phyloP scores from a whole-genome alignment of 805 yeast genomes.

The Wickerhamomyces silvicola region DNA sequence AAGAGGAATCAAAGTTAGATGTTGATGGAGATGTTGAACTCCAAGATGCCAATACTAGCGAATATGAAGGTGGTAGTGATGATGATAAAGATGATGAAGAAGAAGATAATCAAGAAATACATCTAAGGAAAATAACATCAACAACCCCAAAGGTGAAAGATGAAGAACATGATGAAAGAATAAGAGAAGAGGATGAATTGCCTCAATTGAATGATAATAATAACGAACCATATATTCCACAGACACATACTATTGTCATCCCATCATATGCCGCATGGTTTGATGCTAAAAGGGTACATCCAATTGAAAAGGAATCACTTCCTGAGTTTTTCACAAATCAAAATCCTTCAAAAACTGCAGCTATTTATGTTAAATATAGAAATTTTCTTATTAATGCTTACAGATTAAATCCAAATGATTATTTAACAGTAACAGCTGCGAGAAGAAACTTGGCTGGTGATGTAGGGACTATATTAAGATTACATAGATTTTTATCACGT shows the following conservation, averaged over 20 bases:
- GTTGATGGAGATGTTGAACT: constrained; percentile 3
- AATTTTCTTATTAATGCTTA: constrained; percentile 87
- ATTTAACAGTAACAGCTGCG: constrained; percentile 82
- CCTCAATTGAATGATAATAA: constrained; percentile 7
- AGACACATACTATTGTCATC: constrained; percentile 76
- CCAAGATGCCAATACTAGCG: constrained; percentile 3
- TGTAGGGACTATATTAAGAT: constrained; percentile 80
- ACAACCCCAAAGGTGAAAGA: no score
- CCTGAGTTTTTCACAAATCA: constrained; percentile 81
- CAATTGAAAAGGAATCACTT: constrained; percentile 73
- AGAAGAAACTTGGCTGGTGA: constrained; percentile 89
- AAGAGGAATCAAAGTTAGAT: not conserved
- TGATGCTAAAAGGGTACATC: constrained; percentile 60
- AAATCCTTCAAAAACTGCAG: constrained; percentile 74
- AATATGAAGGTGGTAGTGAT: constrained; percentile 4
- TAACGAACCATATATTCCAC: constrained; percentile 32
- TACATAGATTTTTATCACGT: constrained; percentile 74
- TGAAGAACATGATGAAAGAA: constrained; percentile 6
- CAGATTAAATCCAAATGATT: constrained; percentile 83
- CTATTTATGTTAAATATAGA: constrained; percentile 73
- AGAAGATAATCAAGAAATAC: constrained; percentile 9
- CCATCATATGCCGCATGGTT: constrained; percentile 92
- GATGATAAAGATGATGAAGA: constrained; percentile 6
- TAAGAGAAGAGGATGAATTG: constrained; percentile 9
- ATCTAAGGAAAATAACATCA: no score